Conservation (phyloP, 225 moss, liverwort and hornwort species). For the Bryoerythrophyllum caledonicum region DNA sequence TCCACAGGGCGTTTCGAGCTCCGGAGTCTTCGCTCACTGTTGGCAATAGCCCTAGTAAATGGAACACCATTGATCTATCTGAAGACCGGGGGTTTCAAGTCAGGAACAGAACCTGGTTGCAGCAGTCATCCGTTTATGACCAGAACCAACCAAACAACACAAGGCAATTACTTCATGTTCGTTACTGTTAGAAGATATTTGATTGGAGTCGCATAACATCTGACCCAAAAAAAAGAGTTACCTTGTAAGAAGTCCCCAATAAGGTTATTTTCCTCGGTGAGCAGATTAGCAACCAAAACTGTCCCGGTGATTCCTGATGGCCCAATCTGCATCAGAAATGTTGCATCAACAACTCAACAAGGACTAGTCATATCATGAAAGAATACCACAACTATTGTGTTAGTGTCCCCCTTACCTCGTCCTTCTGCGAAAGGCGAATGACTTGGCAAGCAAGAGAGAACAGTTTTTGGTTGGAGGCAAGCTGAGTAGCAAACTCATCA, state of each 20-base stretch:
- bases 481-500: slow-evolving; percentile 76
- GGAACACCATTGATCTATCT: slow-evolving; percentile 63
- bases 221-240: slow-evolving; percentile 20
- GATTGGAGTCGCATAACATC: not conserved
- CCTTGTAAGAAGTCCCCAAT: slow-evolving; percentile 67
- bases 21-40: slow-evolving; percentile 81
- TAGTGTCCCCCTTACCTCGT: slow-evolving; percentile 56
- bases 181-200: not conserved
- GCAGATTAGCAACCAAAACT: slow-evolving; percentile 81
- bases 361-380: not conserved
- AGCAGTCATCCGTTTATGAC: no score
- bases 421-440: slow-evolving; percentile 72
- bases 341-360: slow-evolving; percentile 15
- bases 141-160: not conserved
- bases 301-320: slow-evolving; percentile 82
- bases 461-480: slow-evolving; percentile 66
- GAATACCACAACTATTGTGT: not conserved
- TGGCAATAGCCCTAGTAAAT: slow-evolving; percentile 68
- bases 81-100: slow-evolving; percentile 21
- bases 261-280: slow-evolving; percentile 70
- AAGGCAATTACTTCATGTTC: not conserved
- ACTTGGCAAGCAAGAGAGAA: slow-evolving; percentile 77
- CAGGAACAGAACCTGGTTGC: not conserved
- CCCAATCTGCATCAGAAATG: slow-evolving; percentile 64
- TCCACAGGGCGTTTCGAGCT: slow-evolving; percentile 92